A percentile compares a stretch with the other conserved stretches of the same genome.
Conservation (phyloP, 2,329 filamentous ascomycete genomes). For the Neonectria coccinea region DNA sequence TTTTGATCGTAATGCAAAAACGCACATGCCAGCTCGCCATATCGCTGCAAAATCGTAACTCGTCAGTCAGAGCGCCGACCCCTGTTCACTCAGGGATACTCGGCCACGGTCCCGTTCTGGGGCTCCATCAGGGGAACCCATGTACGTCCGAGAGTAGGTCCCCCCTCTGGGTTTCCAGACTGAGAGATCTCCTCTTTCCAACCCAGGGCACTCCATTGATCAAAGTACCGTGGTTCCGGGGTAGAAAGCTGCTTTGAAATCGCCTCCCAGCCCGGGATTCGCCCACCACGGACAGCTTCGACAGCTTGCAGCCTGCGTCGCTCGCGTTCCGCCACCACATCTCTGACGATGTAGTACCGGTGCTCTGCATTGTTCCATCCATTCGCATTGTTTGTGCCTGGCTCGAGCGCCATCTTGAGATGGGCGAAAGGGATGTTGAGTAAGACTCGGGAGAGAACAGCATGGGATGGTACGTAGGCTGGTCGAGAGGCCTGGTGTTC, state of each 20-base stretch:
- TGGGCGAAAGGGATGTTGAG: slow-evolving; percentile 77
- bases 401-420: slow-evolving; percentile 74
- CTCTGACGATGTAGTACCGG: slow-evolving; percentile 61
- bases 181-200: slow-evolving; percentile 60
- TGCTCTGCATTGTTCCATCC: slow-evolving; percentile 62
- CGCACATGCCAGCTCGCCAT: slow-evolving; percentile 37
- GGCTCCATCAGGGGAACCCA: slow-evolving; percentile 56
- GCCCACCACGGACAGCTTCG: slow-evolving; percentile 55
- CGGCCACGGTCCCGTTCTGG: slow-evolving; percentile 40
- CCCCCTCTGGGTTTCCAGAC: slow-evolving; percentile 54
- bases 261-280: slow-evolving; percentile 50
- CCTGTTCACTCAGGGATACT: slow-evolving; percentile 48
- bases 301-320: slow-evolving; percentile 61
- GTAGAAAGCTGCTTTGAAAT: slow-evolving; percentile 54
- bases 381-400: slow-evolving; percentile 62
- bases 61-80: slow-evolving; percentile 33
- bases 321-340: slow-evolving; percentile 69
- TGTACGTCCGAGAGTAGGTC: slow-evolving; percentile 57
- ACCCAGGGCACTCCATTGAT: slow-evolving; percentile 61
- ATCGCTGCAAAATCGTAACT: slow-evolving; percentile 31
- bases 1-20: slow-evolving; percentile 39
- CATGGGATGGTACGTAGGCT: slow-evolving; percentile 53
- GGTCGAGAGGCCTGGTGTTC: slow-evolving; percentile 47
- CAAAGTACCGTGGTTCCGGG: slow-evolving; percentile 54
- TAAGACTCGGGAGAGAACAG: slow-evolving; percentile 73